Evolutionary conservation across 345 rosid genomes (phyloP).

Genomic region (Citrus sinensis): DVS_A1.0 CM039161.1:4657001-4657500

Average conservation of each 20-base stretch:
- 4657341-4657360: conserved; percentile 21
- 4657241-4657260: not conserved
- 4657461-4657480: not conserved
- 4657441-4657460: conserved; percentile 44
- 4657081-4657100: not conserved
- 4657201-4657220: not conserved
- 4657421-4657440: conserved; percentile 14
- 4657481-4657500: not conserved
- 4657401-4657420: conserved; percentile 16
- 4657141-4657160: not conserved
- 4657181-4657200: not conserved
- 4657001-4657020: conserved; percentile 13
- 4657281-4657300: not conserved
- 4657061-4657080: conserved; percentile 28
- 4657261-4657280: not conserved
- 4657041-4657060: conserved; percentile 30
- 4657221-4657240: not conserved
- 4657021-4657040: conserved; percentile 47
- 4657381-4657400: conserved; percentile 14
- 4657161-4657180: not conserved
- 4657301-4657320: not conserved
- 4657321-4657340: conserved; percentile 38
- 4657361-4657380: conserved; percentile 38
- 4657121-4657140: not conserved
- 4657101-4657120: not conserved